phyloP scores from a whole-genome alignment of 169 alveolate genomes.

The Eimeria necatrix region DNA sequence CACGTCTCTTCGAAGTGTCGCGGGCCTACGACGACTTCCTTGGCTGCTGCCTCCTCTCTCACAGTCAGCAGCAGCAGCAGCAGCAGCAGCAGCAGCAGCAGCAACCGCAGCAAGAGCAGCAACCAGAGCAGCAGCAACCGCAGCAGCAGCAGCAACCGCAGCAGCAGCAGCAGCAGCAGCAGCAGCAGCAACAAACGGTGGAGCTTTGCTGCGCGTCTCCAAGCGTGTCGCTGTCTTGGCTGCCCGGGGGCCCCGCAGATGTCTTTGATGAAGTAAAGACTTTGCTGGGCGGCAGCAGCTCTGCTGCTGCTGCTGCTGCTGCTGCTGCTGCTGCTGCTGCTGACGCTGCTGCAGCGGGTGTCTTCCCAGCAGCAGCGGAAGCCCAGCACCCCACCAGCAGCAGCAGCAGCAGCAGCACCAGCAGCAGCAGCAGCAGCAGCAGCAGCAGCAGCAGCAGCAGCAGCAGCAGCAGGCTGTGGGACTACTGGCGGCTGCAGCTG shows the following conservation, averaged over 20 bases:
- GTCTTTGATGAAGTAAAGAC: slow-evolving; percentile 19
- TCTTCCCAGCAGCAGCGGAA: not conserved
- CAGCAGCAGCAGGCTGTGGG: slow-evolving; percentile 43
- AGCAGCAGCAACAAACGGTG: not conserved
- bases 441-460: slow-evolving; percentile 48
- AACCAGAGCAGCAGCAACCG: not conserved
- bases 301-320: slow-evolving; percentile 14
- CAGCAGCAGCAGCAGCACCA: slow-evolving; percentile 31
- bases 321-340: slow-evolving; percentile 5
- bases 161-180: slow-evolving; percentile 6
- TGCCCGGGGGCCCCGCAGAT: slow-evolving; percentile 2
- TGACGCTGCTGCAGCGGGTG: not conserved
- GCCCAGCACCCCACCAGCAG: not conserved
- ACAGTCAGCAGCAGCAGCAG: slow-evolving; percentile 30
- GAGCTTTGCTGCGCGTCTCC: slow-evolving; percentile 44
- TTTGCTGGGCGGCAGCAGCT: not conserved
- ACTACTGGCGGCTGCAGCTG: slow-evolving; percentile 27
- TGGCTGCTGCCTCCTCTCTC: slow-evolving; percentile 14
- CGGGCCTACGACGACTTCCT: slow-evolving; percentile 27
- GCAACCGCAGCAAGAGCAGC: not conserved
- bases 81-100: not conserved
- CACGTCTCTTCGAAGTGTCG: not conserved
- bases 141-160: not conserved
- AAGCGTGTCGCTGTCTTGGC: not conserved
- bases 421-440: slow-evolving; percentile 53